Base-by-base conservation (phyloP, 441 rosid species). In the Kokia cookei region DNA sequence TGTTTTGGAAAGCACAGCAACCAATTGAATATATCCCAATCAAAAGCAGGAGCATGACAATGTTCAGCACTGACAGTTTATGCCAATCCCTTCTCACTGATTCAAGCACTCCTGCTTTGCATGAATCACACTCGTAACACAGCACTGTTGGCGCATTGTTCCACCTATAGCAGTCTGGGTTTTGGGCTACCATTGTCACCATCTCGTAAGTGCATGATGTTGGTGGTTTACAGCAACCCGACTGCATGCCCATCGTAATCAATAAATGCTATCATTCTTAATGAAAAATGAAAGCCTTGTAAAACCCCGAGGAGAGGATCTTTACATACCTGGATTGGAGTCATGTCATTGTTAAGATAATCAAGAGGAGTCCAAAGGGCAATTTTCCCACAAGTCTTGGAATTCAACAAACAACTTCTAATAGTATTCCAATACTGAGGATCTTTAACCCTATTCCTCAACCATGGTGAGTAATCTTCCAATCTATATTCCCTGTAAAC, bases 201-300 rank as follows among this genome's bases (percentile, higher is more conserved):
- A 51, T 65, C 82, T 85, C 79, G 84, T 89, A 90, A 37, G 71
- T 84, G 76, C 99, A 94, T 10, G 96, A 76, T 3, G 93, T 90
- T 7, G 98, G 98, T 60, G 99, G 94, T 86, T 93, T 94, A 76
- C 98, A 94, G 37, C 99, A 94, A 50, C 99, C 98, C 0, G 98
- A 93, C 97, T 89, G 79, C 37, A 32, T 32, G 37, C 13, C 73
- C 43, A 42, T 14, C 27, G 6, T 47, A 66, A 51, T 2, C 22
- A 43, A n/a, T 22, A 19, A 19, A 22, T 19, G 22, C 37, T 32
- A 32, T 32, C 37, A 1, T 32, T 32, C 37, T 32, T 32, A 32
- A 32, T 32, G 37, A 32, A 1, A 32, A 32, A 5, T 32, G 37
- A 5, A 32, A 32, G 7, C 37, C 5, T 32, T 32, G 37, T 32